Evolutionary conservation across 2,329 filamentous ascomycete species (phyloP).

Genomic region (Phaeoacremonium minimum): DNA sequence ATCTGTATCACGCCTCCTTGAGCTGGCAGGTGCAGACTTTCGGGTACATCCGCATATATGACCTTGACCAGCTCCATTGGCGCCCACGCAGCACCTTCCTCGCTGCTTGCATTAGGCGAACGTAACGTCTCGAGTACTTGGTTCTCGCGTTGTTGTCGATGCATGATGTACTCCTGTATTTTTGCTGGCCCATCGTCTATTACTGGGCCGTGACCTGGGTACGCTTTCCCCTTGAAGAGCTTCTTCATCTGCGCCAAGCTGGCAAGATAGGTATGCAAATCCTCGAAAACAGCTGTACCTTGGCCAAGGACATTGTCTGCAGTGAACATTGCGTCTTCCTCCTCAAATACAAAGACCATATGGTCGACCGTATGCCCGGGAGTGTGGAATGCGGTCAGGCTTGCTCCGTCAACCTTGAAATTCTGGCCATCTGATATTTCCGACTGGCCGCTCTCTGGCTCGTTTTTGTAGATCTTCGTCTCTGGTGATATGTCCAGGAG

Average conservation of each 20-base stretch:
- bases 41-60: constrained; percentile 78
- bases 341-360: constrained; percentile 56
- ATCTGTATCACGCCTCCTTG: constrained; percentile 74
- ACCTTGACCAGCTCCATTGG: constrained; percentile 81
- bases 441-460: constrained; percentile 34
- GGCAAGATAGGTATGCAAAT: constrained; percentile 56
- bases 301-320: constrained; percentile 73
- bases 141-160: constrained; percentile 74
- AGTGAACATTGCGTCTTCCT: constrained; percentile 68
- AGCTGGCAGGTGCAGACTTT: constrained; percentile 71
- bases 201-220: constrained; percentile 83
- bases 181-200: constrained; percentile 68
- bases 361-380: constrained; percentile 72
- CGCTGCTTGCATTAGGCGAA: constrained; percentile 24
- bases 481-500: constrained; percentile 60
- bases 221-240: constrained; percentile 65
- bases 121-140: constrained; percentile 67
- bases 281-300: constrained; percentile 69
- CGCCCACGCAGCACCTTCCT: constrained; percentile 48
- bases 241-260: constrained; percentile 57
- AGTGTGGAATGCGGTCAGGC: constrained; percentile 57
- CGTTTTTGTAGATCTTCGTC: constrained; percentile 57
- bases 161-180: constrained; percentile 77
- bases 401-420: constrained; percentile 49
- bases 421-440: constrained; percentile 40